Evolutionary conservation across 768 basidiomycete species (phyloP), one percentile per base, ranked within the genome.

Genomic region (Amanita thiersii): DNA sequence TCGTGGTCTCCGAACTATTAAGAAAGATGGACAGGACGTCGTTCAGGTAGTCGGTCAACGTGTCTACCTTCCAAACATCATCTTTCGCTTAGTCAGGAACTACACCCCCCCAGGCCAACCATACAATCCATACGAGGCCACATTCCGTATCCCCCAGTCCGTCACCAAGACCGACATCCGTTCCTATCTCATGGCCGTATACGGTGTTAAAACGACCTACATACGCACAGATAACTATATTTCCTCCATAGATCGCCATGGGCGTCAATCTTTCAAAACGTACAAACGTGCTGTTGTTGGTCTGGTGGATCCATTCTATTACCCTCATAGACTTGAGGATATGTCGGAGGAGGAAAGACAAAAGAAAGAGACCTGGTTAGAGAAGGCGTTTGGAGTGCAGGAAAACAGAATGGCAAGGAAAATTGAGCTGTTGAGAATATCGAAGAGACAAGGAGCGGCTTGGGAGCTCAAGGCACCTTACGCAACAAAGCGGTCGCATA

Each of bases 251-350:
- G 51, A 59, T 36, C 59, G 57, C 31, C 50, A 50, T 37, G 42
- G 44, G 39, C 61, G 54, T 37, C 58, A 66, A 39, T 48, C 65
- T 2, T 61, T 72, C 52, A 71, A 69, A 50, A 81, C 81, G 15
- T 93, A 89, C 68, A 97, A 97, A 57, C 83, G 88, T 25, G 90
- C 90, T 2, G 80, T 94, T 25, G 89, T 97, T 15, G 92, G 92
- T 20, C 72, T 97, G 43, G 77, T 83, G 18, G 82, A 93, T 49
- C 92, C 92, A 1, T 97, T 97, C 69, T 90, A 93, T 66, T 94
- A 91, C 57, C 92, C 92, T 0, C 75, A 74, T 40, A 76, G 82
- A 34, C 45, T 80, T 46, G 87, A 86, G 53, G 90, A 90, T 57
- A 86, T 94, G 82, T 50, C 64, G 9, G 54, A 50, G n/a, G 60